Conservation (phyloP, 306 rosid genomes). For the Cucumis hystrix region DNA sequence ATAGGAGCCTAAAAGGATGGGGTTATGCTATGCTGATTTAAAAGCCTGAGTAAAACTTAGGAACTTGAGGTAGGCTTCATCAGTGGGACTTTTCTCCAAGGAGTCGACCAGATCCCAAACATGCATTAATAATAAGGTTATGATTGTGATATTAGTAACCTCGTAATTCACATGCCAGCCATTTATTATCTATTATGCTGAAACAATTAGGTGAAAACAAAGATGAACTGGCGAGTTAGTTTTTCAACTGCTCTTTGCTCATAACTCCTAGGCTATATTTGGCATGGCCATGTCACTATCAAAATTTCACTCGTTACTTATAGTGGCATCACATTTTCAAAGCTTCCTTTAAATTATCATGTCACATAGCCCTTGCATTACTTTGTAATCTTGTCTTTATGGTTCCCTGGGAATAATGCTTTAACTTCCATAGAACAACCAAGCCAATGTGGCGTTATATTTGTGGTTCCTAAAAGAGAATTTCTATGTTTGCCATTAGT, state of each 20-base stretch:
- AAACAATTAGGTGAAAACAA: background rate
- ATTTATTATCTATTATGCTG: background rate
- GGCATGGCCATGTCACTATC: background rate
- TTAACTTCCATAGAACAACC: background rate
- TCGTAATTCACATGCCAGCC: background rate
- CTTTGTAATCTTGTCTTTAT: background rate
- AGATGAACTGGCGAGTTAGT: background rate
- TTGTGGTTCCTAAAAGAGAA: background rate
- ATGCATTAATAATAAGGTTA: background rate
- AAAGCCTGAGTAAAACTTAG: background rate
- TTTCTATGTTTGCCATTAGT: background rate
- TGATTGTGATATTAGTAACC: background rate
- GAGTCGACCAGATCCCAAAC: background rate
- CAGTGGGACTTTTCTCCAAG: background rate
- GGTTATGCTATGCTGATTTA: background rate
- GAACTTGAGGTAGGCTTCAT: background rate
- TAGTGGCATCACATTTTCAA: background rate
- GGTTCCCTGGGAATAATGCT: background rate
- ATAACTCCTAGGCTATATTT: background rate
- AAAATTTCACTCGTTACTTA: background rate
- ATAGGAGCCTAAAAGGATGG: background rate
- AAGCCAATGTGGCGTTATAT: background rate
- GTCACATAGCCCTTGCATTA: background rate
- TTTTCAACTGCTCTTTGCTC: background rate
- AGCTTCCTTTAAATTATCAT: background rate